Percentiles rank a stretch among this genome's conserved stretches.
Evolutionary conservation across 371 early-diverging fungal genomes (phyloP).

Genomic region (Apophysomyces ossiformis): DNA sequence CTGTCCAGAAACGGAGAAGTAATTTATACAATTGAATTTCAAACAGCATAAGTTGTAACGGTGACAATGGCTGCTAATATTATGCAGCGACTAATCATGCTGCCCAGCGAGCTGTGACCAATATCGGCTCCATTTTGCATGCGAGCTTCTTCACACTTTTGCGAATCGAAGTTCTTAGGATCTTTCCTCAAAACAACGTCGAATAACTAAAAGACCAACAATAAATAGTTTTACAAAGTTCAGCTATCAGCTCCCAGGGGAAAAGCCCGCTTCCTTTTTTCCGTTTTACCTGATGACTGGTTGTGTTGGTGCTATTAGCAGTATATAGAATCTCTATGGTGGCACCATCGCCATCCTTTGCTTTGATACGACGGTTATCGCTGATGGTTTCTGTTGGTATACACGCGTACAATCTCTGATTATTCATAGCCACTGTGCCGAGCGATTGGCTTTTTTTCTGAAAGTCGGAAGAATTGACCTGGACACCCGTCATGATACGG

Average conservation of each 20-base stretch:
- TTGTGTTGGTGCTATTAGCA: conserved; percentile 1
- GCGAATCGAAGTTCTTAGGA: background rate
- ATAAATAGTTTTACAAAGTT: no score
- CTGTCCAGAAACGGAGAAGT: no score
- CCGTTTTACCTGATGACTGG: background rate
- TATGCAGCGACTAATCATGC: background rate
- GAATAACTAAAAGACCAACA: background rate
- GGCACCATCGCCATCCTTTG: conserved; percentile 7
- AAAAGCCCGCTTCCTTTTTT: background rate
- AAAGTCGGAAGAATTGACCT: conserved; percentile 2
- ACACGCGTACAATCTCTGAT: conserved; percentile 3
- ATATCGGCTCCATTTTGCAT: background rate
- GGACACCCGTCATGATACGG: background rate
- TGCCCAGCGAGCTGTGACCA: background rate
- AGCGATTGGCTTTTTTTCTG: background rate
- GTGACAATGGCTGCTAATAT: background rate
- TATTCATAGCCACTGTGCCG: background rate
- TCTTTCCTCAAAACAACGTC: background rate
- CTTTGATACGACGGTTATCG: background rate
- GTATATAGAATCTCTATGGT: background rate
- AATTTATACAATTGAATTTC: no score
- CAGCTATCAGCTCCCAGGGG: no score
- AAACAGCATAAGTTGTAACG: background rate
- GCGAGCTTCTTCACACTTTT: conserved; percentile 5
- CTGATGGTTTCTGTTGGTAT: background rate